Evolutionary conservation across 306 rosid genomes (phyloP), one percentile per base, ranked within the genome.

Genomic region (Medicago lupulina): DNA sequence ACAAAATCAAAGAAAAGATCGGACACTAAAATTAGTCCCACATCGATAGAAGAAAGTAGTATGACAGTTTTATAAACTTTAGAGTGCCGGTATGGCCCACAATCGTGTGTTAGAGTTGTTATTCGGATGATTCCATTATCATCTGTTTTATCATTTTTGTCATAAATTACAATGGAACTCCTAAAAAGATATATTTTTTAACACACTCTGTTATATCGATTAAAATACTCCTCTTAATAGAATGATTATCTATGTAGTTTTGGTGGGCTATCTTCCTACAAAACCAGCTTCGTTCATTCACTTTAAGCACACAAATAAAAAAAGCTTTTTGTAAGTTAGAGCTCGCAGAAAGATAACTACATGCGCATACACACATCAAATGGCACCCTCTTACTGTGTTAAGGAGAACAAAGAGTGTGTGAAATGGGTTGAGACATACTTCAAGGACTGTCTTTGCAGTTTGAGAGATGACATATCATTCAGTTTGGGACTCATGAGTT

Each of bases 391-490:
- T 12, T 91, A 91, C 17, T 93, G 98, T 34, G 87, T 86, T 19
- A 86, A 70, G 8, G 91, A 88, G 84, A 82, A 79, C 61, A 93
- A 83, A 53, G 75, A 87, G 2, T 93, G 98, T 13, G 83, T 83
- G 23, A 49, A 57, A 17, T 91, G 97, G 98, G 91, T 88, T 0
- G 83, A 91, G 70, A 87, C 46, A 21, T 89, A 89, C 46, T 93
- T 93, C 85, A 76, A 89, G 50, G 98, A 93, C 79, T 93, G 98
- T 58, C 91, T 93, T 4, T 93, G 98, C 85, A 88, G 87, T 68
- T 14, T 80, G 4, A 86, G 65, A 49, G 98, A 93, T 61, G 92
- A 89, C 0, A 74, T 86, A n/a, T 93, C 98, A 0, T 93, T 93
- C 72, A 76, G 57, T 18, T 87, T 89, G 2, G 98, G 98, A 0